These are phyloP conservation scores for Zalaria obscura DNA, from an alignment of 2,329 filamentous ascomycete genomes.

Conservation along the genomic window DNA sequence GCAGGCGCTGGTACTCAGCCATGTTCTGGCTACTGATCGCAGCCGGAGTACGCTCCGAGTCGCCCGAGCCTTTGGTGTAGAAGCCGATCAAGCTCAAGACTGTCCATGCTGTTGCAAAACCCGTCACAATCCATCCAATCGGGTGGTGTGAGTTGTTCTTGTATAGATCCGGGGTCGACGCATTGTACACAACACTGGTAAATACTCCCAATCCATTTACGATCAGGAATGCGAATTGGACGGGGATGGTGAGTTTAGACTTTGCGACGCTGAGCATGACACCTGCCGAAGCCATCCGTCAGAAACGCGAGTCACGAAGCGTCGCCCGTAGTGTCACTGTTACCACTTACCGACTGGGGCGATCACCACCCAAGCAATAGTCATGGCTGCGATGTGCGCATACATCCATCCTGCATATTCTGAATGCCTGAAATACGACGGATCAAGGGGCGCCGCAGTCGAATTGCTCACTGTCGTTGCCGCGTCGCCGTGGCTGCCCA, in stretches of 20 bases:
- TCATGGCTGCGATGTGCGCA: slow-evolving; percentile 57
- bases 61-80: slow-evolving; percentile 29
- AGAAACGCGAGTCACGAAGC: slow-evolving; percentile 4
- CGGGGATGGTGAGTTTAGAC: slow-evolving; percentile 56
- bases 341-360: slow-evolving; percentile 53
- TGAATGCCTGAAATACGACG: slow-evolving; percentile 46
- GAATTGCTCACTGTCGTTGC: slow-evolving; percentile 7
- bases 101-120: slow-evolving; percentile 53
- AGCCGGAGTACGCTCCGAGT: slow-evolving; percentile 11
- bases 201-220: slow-evolving; percentile 42
- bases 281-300: slow-evolving; percentile 34
- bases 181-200: slow-evolving; percentile 55
- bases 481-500: slow-evolving; percentile 7
- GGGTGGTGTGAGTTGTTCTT: slow-evolving; percentile 72
- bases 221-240: slow-evolving; percentile 44
- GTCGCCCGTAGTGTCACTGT: too few species aligned
- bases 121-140: slow-evolving; percentile 69
- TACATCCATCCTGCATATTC: slow-evolving; percentile 45
- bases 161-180: slow-evolving; percentile 68
- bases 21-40: slow-evolving; percentile 11
- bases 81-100: slow-evolving; percentile 50
- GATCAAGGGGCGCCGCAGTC: not conserved
- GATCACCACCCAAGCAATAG: slow-evolving; percentile 56
- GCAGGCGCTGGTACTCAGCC: slow-evolving; percentile 23
- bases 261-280: slow-evolving; percentile 75